Conservation (phyloP, 225 moss, liverwort and hornwort species). For the Sphagnum tenellum region DNA sequence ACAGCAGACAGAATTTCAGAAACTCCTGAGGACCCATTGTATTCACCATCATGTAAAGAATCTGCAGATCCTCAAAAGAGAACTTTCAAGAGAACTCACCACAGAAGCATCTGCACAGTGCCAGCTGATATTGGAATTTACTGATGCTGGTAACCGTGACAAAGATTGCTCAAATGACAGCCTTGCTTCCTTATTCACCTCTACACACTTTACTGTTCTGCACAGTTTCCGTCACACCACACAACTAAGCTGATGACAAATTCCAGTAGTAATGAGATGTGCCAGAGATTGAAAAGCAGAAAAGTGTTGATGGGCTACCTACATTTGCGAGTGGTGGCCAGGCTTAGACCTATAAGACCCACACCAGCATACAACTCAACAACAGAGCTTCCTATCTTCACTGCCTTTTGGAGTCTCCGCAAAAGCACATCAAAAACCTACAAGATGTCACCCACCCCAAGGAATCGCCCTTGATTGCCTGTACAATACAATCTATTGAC, state of each 20-base stretch:
- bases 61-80: too few species aligned
- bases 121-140: conserved; percentile 84
- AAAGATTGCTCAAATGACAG: conserved; percentile 72
- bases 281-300: neutral
- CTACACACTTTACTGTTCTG: conserved; percentile 88
- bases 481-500: too few species aligned
- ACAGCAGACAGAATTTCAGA: conserved; percentile 3
- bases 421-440: conserved; percentile 86
- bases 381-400: conserved; percentile 70
- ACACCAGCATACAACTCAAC: conserved; percentile 98
- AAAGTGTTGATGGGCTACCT: conserved; percentile 20
- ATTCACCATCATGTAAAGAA: too few species aligned
- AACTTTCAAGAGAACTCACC: conserved; percentile 19
- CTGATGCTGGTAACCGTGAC: conserved; percentile 55
- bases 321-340: conserved; percentile 80
- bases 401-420: conserved; percentile 64
- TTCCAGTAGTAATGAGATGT: too few species aligned
- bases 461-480: too few species aligned
- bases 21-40: too few species aligned
- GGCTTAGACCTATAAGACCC: conserved; percentile 85
- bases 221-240: conserved; percentile 1
- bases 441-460: neutral
- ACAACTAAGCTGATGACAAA: too few species aligned
- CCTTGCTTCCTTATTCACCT: conserved; percentile 90
- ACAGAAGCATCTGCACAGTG: conserved; percentile 94